Evolutionary conservation across 495 filamentous ascomycete species (phyloP), one percentile per base, ranked within the genome.

Genomic region (Trichoderma virens): DNA sequence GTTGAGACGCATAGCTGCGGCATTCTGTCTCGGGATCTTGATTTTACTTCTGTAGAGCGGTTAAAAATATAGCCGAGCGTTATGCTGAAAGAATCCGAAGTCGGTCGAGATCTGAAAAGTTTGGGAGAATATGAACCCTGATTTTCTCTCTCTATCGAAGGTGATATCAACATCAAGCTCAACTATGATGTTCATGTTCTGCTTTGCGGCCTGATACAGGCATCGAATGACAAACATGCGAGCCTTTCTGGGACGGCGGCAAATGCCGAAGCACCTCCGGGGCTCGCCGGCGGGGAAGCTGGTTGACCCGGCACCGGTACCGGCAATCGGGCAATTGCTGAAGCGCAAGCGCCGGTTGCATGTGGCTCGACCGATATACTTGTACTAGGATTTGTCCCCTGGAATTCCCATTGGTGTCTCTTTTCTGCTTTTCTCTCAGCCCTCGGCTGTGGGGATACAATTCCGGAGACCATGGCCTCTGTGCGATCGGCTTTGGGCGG

Each of bases 301-400:
- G n/a, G 43, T 47, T 47, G 43, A 20, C 43, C 43, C 43, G 43
- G 43, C 20, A 47, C 51, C 51, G 51, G 51, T 30, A 56, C 51
- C 51, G 51, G 51, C 51, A 56, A 28, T 56, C 51, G 51, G 51
- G 51, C 51, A 56, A 56, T 56, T 25, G 51, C 51, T 56, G 23
- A 56, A 56, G 51, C 51, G 51, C 51, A 56, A 56, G 27, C 27
- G 51, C 51, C 51, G 51, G 16, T 28, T 18, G 18, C n/a, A 20
- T 20, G 45, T 9, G n/a, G 7, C 23, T 5, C 20, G 1, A 51
- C 16, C 38, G n/a, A 41, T 18, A 18, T 41, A 41, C 38, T 41
- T 41, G 38, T 41, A 41, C 38, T 18, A 18, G 38, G 38, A 14
- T 41, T 3, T 41, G 5, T 41, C 38, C 5, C 38, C 18, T 11